phyloP scores from a whole-genome alignment of 345 rosid species.

The Hypericum perforatum region DNA sequence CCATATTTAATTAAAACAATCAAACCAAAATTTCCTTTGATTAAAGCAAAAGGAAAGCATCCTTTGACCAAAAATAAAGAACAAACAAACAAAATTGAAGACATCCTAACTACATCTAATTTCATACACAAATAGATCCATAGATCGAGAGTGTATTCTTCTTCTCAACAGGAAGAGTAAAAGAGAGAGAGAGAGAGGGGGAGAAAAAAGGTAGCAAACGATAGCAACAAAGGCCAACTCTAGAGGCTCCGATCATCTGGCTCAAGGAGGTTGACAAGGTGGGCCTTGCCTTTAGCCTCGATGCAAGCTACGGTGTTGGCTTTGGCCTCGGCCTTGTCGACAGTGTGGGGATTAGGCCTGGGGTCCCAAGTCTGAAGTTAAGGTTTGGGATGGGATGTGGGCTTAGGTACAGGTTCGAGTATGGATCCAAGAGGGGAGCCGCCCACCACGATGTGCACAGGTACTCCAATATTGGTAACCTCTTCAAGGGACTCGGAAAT shows the following conservation, averaged over 20 bases:
- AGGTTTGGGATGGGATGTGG: slow-evolving; percentile 89
- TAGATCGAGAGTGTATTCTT: no score
- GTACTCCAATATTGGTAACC: slow-evolving; percentile 53
- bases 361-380: slow-evolving; percentile 66
- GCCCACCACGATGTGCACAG: slow-evolving; percentile 43
- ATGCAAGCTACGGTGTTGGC: slow-evolving; percentile 77
- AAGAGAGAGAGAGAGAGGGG: not conserved
- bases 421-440: slow-evolving; percentile 65
- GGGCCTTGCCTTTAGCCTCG: slow-evolving; percentile 80
- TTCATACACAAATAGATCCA: no score
- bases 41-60: no score
- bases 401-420: slow-evolving; percentile 80
- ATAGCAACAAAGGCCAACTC: slow-evolving; percentile 32
- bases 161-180: not conserved
- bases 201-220: slow-evolving; percentile 12
- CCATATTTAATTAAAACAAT: no score
- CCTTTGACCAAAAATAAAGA: no score
- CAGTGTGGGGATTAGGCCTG: slow-evolving; percentile 76
- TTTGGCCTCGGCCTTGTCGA: slow-evolving; percentile 76
- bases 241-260: slow-evolving; percentile 98
- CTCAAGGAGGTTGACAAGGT: no score
- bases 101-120: no score
- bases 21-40: no score
- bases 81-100: no score
- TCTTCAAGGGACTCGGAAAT: no score